Base-by-base conservation (phyloP, 345 rosid genomes). In the Brassica carinata region DNA sequence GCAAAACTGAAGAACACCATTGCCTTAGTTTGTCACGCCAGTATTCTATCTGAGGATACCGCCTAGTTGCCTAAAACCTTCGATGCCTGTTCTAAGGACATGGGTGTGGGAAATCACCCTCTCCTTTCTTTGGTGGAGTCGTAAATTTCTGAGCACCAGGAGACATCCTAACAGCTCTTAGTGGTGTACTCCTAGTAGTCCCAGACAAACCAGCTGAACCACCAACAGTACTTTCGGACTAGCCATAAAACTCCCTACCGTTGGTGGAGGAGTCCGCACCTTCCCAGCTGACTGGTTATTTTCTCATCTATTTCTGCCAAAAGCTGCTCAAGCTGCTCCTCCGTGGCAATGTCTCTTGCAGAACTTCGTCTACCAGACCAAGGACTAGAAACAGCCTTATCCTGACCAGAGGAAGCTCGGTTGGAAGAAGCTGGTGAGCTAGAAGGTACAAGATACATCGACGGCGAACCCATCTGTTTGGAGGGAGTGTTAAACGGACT, bases 91-190 rank as follows among this genome's bases (percentile, higher is more conserved):
- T 95, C 97, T 79, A 93, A 78, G 59, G 99, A 90, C 97, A 95
- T 93, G 53, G 98, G 90, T 34, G 86, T 82, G 81, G 98, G 84
- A 91, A 87, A 10, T 95, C 97, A 19, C 96, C 97, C 64, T 95
- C 98, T 85, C 97, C 98, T 86, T 93, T 95, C 89, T 95, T 93
- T 45, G 97, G 97, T 65, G 99, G 96, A 69, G 99, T 92, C 43
- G 89, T 86, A 85, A 90, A 93, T 75, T 95, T 95, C 85, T 95
- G 99, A 64, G 92, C 92, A 77, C 93, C 88, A 74, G 99, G 99
- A 87, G 99, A 95, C 97, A 95, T 89, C 87, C 98, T 89, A 73
- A 95, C 98, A 51, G 89, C 87, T 84, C 98, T 87, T 83, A 91
- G 82, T 62, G 99, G 99, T 36, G 96, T 93, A 73, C 88, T 93